Percentiles rank a stretch among this genome's conserved stretches.
Evolutionary conservation across 495 filamentous ascomycete genomes (phyloP).

Genomic region (Penicillium antarcticum): DNA sequence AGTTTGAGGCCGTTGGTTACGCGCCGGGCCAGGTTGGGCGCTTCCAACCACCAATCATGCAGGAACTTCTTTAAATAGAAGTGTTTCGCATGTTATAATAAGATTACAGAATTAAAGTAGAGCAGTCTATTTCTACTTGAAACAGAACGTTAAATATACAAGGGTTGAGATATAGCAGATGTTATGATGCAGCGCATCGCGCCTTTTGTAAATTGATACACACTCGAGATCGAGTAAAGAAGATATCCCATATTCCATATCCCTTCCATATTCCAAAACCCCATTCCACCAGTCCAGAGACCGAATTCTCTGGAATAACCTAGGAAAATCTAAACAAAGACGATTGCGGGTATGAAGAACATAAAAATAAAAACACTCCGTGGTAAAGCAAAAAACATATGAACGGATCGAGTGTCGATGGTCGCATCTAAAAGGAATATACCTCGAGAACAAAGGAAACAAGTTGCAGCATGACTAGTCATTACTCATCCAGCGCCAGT

Average conservation of each 20-base stretch:
- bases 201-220: background rate
- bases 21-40: slow-evolving; percentile 23
- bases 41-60: slow-evolving; percentile 7
- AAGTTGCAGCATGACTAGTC: slow-evolving; percentile 25
- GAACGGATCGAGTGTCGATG: background rate
- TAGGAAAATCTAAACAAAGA: slow-evolving; percentile 3
- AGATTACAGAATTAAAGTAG: no score
- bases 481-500: slow-evolving; percentile 22
- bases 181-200: no score
- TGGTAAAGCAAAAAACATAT: background rate
- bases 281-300: no score
- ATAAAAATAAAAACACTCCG: slow-evolving; percentile 13
- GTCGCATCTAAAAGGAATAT: slow-evolving; percentile 21
- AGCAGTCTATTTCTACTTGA: no score
- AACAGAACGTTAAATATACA: background rate
- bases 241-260: background rate
- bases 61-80: slow-evolving; percentile 2
- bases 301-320: no score
- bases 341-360: slow-evolving; percentile 27
- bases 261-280: background rate
- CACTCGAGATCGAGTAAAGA: background rate
- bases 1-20: slow-evolving; percentile 14
- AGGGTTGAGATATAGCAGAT: background rate
- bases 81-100: background rate
- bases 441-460: slow-evolving; percentile 16